These are phyloP conservation scores for Caloboletus firmus DNA, from an alignment of 1,284 basidiomycete genomes.

Conservation along the genomic window DNA sequence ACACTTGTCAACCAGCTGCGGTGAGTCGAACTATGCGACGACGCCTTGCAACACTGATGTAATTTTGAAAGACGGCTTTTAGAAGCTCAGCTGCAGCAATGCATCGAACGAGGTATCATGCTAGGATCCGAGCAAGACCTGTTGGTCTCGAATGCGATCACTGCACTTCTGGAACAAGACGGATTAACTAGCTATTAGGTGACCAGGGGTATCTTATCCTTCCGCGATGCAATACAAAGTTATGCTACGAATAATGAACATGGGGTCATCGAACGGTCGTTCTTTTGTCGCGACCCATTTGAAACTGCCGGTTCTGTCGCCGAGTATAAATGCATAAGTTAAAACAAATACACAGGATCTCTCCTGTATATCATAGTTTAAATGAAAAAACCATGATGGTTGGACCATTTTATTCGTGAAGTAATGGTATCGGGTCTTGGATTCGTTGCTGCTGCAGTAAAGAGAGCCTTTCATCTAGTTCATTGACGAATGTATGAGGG, in stretches of 20 bases:
- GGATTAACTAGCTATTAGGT: constrained; percentile 37
- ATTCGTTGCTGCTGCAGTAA: constrained; percentile 18
- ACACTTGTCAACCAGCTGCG: constrained; percentile 89
- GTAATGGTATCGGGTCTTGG: not conserved
- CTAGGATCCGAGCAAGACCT: constrained; percentile 52
- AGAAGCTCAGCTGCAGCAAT: constrained; percentile 65
- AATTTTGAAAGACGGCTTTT: constrained; percentile 53
- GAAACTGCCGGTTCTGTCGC: not conserved
- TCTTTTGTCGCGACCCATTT: not conserved
- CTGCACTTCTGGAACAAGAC: constrained; percentile 65
- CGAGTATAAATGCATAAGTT: constrained; percentile 18
- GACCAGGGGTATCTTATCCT: not conserved
- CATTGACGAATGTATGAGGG: constrained; percentile 18
- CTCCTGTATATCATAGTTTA: not conserved
- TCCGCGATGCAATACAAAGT: constrained; percentile 14
- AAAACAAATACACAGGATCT: constrained; percentile 2
- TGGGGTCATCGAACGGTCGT: not conserved
- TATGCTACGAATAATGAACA: constrained; percentile 12
- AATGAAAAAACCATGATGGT: not conserved
- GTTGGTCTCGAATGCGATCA: constrained; percentile 67
- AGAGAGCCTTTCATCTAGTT: constrained; percentile 24
- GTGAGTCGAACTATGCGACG: constrained; percentile 34
- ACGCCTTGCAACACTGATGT: not conserved
- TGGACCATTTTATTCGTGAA: not conserved
- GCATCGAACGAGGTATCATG: constrained; percentile 53